These are phyloP conservation scores for Myxozyma monticola DNA, from an alignment of 805 yeast species.

Conservation along the genomic window DNA sequence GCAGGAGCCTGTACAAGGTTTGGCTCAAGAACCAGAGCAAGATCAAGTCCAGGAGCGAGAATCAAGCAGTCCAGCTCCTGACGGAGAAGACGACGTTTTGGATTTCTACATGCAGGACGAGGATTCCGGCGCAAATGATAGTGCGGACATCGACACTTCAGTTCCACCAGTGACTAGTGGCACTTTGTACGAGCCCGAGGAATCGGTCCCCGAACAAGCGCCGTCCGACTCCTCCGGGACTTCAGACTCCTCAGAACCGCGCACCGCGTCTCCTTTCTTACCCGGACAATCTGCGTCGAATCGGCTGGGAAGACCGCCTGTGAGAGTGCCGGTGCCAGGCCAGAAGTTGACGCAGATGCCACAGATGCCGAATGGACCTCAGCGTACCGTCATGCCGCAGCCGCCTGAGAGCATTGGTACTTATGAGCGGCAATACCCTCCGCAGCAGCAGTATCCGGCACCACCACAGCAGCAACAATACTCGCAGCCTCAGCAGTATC, in stretches of 20 bases:
- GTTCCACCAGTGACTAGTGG: too few relatives aligned
- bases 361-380: too few relatives aligned
- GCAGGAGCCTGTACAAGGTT: too few relatives aligned
- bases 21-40: too few relatives aligned
- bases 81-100: neutral
- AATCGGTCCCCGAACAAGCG: neutral
- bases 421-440: neutral
- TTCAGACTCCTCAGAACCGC: slow-evolving; percentile 21
- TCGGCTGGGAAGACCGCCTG: slow-evolving; percentile 1
- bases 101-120: neutral
- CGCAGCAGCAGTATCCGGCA: slow-evolving; percentile 1
- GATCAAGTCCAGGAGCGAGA: neutral
- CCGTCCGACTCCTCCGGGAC: slow-evolving; percentile 11
- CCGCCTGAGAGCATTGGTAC: neutral
- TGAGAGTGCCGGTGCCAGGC: slow-evolving; percentile 1
- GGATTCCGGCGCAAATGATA: neutral
- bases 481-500: neutral
- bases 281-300: too few relatives aligned
- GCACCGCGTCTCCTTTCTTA: slow-evolving; percentile 26
- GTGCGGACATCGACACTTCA: neutral
- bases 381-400: too few relatives aligned
- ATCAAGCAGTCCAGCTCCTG: slow-evolving; percentile 1
- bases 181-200: neutral
- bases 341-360: neutral
- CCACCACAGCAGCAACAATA: neutral